These are phyloP conservation scores for Mycena indigotica DNA, from an alignment of 768 basidiomycete species.

Conservation along the genomic window DNA sequence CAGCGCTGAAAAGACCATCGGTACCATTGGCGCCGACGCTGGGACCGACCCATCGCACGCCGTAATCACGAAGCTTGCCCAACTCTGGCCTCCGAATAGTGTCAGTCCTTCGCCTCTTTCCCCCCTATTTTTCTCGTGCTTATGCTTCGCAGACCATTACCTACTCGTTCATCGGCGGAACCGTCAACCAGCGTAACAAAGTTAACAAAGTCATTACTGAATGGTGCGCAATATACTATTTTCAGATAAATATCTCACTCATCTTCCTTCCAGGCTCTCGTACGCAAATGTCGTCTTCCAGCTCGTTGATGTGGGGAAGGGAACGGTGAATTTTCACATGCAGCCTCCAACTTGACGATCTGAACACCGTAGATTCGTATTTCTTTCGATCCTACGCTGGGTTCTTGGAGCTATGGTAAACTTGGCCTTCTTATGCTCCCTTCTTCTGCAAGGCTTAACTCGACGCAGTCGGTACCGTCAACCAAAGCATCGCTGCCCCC, in stretches of 20 bases:
- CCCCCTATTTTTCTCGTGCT: too few relatives aligned
- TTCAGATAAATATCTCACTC: neutral
- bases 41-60: too few relatives aligned
- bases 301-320: neutral
- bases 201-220: conserved; percentile 2
- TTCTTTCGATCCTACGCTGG: neutral
- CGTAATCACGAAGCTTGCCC: too few relatives aligned
- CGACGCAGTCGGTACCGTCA: neutral
- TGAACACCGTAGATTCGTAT: too few relatives aligned
- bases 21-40: too few relatives aligned
- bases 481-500: neutral
- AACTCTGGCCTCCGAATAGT: too few relatives aligned
- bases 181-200: conserved; percentile 1
- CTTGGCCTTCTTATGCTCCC: neutral
- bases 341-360: too few relatives aligned
- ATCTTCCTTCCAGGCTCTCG: neutral
- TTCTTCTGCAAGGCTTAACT: neutral
- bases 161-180: conserved; percentile 7
- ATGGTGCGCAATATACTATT: conserved; percentile 1
- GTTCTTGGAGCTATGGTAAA: conserved; percentile 6
- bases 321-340: too few relatives aligned
- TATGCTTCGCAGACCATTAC: conserved; percentile 6
- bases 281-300: conserved; percentile 12
- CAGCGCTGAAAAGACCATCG: too few relatives aligned
- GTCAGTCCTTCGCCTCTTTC: too few relatives aligned